Conservation (phyloP, 1,139 yeast species). For the Hanseniaspora uvarum region DNA sequence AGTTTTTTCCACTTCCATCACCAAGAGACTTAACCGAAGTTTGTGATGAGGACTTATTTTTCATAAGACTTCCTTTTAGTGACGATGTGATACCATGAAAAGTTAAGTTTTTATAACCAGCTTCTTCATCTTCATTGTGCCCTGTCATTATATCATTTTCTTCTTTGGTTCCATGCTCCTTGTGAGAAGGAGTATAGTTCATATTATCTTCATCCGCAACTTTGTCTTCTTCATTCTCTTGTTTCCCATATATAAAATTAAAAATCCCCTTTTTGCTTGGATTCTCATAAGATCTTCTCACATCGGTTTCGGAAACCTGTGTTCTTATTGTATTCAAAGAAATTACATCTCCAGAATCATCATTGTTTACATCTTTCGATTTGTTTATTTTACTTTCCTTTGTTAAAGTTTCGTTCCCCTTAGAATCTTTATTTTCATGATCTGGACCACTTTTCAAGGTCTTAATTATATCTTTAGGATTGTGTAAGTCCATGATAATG, state of each 20-base stretch:
- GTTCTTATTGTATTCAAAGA: not conserved
- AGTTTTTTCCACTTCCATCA: not conserved
- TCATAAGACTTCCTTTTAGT: constrained; percentile 10
- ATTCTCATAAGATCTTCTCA: not conserved
- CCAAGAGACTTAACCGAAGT: not conserved
- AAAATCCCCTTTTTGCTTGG: not conserved
- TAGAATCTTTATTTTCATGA: not conserved
- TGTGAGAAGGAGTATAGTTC: constrained; percentile 3
- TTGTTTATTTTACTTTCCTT: not conserved
- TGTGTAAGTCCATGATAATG: constrained; percentile 1
- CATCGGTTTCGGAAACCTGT: not conserved
- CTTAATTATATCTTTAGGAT: constrained; percentile 6
- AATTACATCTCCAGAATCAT: not conserved
- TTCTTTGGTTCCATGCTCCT: not conserved
- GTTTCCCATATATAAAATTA: not conserved
- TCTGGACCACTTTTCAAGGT: not conserved
- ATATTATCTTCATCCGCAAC: constrained; percentile 14
- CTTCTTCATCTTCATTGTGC: constrained; percentile 24
- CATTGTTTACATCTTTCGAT: constrained; percentile 1
- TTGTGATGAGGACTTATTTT: constrained; percentile 3
- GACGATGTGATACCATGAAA: constrained; percentile 28
- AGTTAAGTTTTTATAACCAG: constrained; percentile 24
- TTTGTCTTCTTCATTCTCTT: constrained; percentile 6
- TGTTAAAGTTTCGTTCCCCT: constrained; percentile 7
- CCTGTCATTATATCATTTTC: constrained; percentile 13